Percentiles rank a stretch among this genome's conserved stretches.
These are phyloP conservation scores for Chrysosporium queenslandicum DNA, from an alignment of 2,329 filamentous ascomycete genomes.

Conservation along the genomic window DNA sequence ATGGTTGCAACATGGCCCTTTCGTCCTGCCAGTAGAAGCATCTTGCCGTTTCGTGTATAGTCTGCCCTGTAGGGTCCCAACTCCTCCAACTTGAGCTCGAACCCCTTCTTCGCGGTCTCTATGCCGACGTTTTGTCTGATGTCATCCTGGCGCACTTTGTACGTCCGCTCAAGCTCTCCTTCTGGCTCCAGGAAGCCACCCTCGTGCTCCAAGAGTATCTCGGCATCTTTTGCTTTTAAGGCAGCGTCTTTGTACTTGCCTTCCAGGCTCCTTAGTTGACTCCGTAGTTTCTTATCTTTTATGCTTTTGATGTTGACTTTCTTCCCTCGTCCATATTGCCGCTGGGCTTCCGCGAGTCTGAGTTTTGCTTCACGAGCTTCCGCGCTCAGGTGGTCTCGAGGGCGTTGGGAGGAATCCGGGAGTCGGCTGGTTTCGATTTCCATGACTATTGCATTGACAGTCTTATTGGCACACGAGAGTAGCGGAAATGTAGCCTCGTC, in stretches of 20 bases:
- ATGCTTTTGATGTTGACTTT: slow-evolving; percentile 62
- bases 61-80: slow-evolving; percentile 82
- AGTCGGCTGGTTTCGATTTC: slow-evolving; percentile 25
- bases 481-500: neutral
- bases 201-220: slow-evolving; percentile 83
- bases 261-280: slow-evolving; percentile 69
- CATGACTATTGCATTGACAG: slow-evolving; percentile 9
- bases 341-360: slow-evolving; percentile 47
- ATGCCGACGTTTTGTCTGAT: slow-evolving; percentile 64
- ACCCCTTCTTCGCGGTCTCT: slow-evolving; percentile 83
- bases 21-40: slow-evolving; percentile 72
- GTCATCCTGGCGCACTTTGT: slow-evolving; percentile 82
- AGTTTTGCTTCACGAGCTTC: slow-evolving; percentile 34
- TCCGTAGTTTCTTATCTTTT: slow-evolving; percentile 80
- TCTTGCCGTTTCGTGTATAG: slow-evolving; percentile 80
- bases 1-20: slow-evolving; percentile 95
- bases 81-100: slow-evolving; percentile 73
- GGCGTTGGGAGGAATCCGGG: neutral
- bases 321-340: slow-evolving; percentile 74
- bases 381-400: slow-evolving; percentile 9
- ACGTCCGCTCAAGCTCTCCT: slow-evolving; percentile 78
- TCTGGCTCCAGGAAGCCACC: slow-evolving; percentile 82
- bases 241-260: slow-evolving; percentile 71
- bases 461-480: neutral
- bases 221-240: slow-evolving; percentile 82